Evolutionary conservation across 768 basidiomycete species (phyloP).

Genomic region (Pleurotus sapidus): DNA sequence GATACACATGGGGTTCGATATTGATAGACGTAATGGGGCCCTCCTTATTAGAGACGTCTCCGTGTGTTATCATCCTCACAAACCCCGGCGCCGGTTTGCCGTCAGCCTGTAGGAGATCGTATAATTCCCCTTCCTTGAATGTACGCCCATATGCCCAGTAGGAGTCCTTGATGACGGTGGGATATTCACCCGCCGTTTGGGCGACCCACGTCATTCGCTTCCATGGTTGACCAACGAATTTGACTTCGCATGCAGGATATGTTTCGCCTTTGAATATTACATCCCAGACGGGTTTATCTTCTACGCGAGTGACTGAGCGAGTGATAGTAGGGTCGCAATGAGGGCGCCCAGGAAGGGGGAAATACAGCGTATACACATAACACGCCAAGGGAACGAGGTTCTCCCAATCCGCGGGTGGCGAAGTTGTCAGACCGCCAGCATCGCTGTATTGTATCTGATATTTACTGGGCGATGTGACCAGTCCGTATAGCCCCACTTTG

Average conservation of each 20-base stretch:
- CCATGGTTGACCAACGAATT: constrained; percentile 7
- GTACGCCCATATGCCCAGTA: neutral
- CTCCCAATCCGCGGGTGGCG: neutral
- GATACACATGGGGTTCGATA: neutral
- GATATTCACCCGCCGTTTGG: neutral
- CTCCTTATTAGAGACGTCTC: neutral
- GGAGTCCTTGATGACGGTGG: constrained; percentile 6
- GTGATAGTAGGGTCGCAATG: constrained; percentile 1
- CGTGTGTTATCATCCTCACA: neutral
- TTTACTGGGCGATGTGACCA: neutral
- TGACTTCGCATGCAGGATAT: constrained; percentile 3
- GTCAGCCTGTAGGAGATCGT: neutral
- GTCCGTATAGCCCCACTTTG: neutral
- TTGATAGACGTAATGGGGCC: neutral
- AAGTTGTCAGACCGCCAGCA: constrained; percentile 4
- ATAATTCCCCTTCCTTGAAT: neutral
- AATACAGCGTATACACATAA: constrained; percentile 9
- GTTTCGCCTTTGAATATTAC: constrained; percentile 1
- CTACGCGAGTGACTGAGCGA: neutral
- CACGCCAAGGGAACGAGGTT: constrained; percentile 2
- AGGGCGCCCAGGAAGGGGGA: neutral
- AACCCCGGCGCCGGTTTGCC: neutral
- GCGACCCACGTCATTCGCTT: constrained; percentile 7
- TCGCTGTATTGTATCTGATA: constrained; percentile 7
- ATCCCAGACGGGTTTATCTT: neutral